Evolutionary conservation across 148 eudicot genomes (phyloP).

Genomic region (Cornus kousa): DNA sequence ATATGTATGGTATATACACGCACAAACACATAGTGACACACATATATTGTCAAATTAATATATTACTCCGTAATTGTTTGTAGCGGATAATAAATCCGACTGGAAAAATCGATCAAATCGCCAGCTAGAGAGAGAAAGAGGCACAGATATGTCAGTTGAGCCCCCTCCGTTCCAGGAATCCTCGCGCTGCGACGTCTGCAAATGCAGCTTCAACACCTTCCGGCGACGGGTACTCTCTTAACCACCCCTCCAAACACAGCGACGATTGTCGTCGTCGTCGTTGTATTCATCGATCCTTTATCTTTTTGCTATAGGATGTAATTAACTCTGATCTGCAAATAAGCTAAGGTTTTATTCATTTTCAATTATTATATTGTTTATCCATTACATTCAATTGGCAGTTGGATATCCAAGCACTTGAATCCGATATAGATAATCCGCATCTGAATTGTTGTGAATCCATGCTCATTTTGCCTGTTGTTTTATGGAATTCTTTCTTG

Average conservation of each 20-base stretch:
- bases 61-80: not conserved
- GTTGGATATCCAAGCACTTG: not conserved
- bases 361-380: not conserved
- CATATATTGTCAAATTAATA: no score
- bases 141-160: constrained; percentile 32
- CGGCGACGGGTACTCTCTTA: constrained; percentile 64
- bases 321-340: constrained; percentile 1
- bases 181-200: constrained; percentile 80
- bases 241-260: not conserved
- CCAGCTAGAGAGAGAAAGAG: not conserved
- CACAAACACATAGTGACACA: no score
- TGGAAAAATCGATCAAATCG: not conserved
- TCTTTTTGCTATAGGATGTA: not conserved
- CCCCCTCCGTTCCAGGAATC: constrained; percentile 88
- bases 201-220: constrained; percentile 87
- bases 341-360: not conserved
- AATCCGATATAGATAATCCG: not conserved
- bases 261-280: not conserved
- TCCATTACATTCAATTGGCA: not conserved
- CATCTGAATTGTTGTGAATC: not conserved
- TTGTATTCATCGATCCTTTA: not conserved
- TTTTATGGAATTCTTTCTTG: no score
- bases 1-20: no score
- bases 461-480: not conserved
- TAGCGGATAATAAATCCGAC: not conserved